Base-by-base conservation (phyloP, 108 stramenopile genomes). In the Asterionellopsis glacialis region DNA sequence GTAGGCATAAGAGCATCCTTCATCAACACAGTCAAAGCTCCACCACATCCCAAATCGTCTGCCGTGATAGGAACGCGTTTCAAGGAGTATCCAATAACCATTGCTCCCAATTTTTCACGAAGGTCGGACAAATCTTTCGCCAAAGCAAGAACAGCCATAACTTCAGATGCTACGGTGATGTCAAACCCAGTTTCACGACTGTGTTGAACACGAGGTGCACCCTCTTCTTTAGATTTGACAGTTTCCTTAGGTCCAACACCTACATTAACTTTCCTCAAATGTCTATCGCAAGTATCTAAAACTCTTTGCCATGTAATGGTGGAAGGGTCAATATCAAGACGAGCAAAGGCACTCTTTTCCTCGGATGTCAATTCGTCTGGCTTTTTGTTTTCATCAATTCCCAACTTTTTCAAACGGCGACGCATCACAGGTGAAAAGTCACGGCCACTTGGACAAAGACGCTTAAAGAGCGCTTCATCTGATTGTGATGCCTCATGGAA, bases 291-390 rank as follows among this genome's bases (percentile, higher is more conserved):
- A 9, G 91, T 94, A 67, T 99, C 98, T 55, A 99, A 55, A 1
- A 99, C 98, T 14, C 98, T 83, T 55, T 95, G 80, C 98, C 98
- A 99, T 11, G 97, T 99, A 55, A 99, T 94, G 50, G 92, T 95
- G 9, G 69, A 48, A 11, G 91, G 88, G 43, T 99, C 96, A 59
- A 98, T 85, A 75, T 99, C 96, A 55, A 99, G 76, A 38, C 98
- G 71, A 14, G 83, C 93, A 77, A 98, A 97, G 41, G 66, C 67
- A 41, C 66, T 41, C 16, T 75, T 57, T 57, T 98, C 96, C 52
- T 94, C 95, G 12, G 72, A 51, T 9, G 95, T 95, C 45, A 99
- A 73, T 9, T 93, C 94, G 6, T 69, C 63, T 1, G 96, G 96
- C 25, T 76, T 45, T 11, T 79, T 85, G 45, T 85, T 77, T 6